Base-by-base conservation (phyloP, 495 filamentous ascomycete species). In the Hypomontagnella monticulosa region DNA sequence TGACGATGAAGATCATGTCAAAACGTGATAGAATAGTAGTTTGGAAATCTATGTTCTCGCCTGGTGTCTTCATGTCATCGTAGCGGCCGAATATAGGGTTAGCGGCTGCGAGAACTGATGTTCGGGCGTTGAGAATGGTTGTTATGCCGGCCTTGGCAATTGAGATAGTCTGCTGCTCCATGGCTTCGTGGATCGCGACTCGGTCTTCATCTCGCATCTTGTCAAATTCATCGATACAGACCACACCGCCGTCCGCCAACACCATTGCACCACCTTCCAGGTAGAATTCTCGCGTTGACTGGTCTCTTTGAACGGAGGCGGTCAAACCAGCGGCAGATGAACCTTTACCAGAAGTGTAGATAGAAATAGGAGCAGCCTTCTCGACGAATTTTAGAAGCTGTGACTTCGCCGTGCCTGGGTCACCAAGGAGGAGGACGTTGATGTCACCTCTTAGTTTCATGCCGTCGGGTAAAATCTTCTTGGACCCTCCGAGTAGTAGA, bases 161-260 rank as follows among this genome's bases (percentile, higher is more conserved):
- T 8, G 96, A 99, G 58, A 99, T 99, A 5, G 96, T 99, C 77
- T 99, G 96, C 78, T 99, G 96, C 72, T 99, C 96, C 96, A 99
- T 99, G 58, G 96, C 96, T 85, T 99, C 96, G 83, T 99, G 96
- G 76, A 99, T 99, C 7, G 96, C 96, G 16, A 99, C 96, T 65
- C 96, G 87, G 67, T 99, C 96, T 76, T 99, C 96, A 76, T 99
- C 96, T 58, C 96, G 86, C 96, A 99, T 99, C 81, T 99, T 99
- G 80, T 99, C 96, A 75, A 99, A 99, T 77, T 99, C 96, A 74
- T 99, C 96, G 76, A 99, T 99, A 79, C 96, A 99, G 16, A 98
- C 96, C 6, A 98, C 96, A 71, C 96, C 96, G 10, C 93, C 93
- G 69, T 99, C 96, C 1, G 96, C 96, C 20, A 99, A 86, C 33